phyloP scores from a whole-genome alignment of 495 filamentous ascomycete species.

The Thermochaetoides thermophila region DNA sequence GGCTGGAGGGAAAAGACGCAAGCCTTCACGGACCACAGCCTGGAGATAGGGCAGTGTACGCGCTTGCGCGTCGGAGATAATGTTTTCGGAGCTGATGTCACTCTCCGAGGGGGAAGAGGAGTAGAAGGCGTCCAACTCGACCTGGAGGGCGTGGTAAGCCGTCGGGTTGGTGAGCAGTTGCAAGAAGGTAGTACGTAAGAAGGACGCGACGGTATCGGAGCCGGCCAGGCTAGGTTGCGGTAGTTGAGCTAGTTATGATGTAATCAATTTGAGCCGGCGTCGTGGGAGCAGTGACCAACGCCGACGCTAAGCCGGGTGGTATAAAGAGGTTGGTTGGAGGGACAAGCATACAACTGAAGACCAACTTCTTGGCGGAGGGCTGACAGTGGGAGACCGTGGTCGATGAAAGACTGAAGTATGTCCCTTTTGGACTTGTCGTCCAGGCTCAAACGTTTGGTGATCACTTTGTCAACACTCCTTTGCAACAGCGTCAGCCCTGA shows the following conservation, averaged over 20 bases:
- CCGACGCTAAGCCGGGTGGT: no score
- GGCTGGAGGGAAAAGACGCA: constrained; percentile 30
- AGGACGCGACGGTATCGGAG: constrained; percentile 48
- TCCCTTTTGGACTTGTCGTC: constrained; percentile 12
- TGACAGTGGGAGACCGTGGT: constrained; percentile 22
- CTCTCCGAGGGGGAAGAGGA: constrained; percentile 17
- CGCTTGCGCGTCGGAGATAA: constrained; percentile 20
- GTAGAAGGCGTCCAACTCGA: constrained; percentile 37
- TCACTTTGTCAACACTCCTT: constrained; percentile 6
- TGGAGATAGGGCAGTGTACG: constrained; percentile 31
- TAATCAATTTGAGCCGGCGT: no score
- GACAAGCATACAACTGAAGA: constrained; percentile 26
- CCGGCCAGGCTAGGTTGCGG: constrained; percentile 40
- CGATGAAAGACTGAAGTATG: constrained; percentile 31
- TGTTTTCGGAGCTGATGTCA: constrained; percentile 1
- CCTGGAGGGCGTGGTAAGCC: constrained; percentile 38
- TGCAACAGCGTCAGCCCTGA: no score
- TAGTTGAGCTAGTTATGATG: no score
- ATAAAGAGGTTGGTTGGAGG: constrained; percentile 26
- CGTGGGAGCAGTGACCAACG: no score
- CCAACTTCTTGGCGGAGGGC: constrained; percentile 28
- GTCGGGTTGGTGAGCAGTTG: constrained; percentile 33
- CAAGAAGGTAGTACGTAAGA: constrained; percentile 38
- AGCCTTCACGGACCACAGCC: constrained; percentile 31
- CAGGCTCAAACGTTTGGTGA: constrained; percentile 11